Percentiles rank a stretch among this genome's conserved stretches.
These are phyloP conservation scores for Cladosporium sp. DNA, from an alignment of 2,329 filamentous ascomycete genomes.

Conservation along the genomic window DNA sequence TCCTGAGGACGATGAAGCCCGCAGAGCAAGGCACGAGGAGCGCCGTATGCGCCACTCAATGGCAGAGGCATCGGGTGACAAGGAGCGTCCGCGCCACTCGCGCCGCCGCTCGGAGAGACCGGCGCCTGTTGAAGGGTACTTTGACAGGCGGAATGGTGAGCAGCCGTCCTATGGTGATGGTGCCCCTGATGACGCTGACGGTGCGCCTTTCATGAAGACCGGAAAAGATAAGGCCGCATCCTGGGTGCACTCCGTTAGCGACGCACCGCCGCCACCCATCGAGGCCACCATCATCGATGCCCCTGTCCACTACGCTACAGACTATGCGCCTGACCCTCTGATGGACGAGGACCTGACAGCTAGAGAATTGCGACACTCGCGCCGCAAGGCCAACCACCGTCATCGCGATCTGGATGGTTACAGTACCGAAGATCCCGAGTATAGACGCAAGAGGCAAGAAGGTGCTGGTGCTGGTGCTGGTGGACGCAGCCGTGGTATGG, in stretches of 20 bases:
- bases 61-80: constrained; percentile 38
- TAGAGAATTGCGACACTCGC: constrained; percentile 34
- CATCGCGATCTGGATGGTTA: constrained; percentile 26
- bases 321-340: constrained; percentile 29
- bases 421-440: constrained; percentile 29
- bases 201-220: constrained; percentile 31
- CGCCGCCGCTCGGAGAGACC: constrained; percentile 37
- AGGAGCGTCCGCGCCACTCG: constrained; percentile 33
- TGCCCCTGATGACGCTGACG: constrained; percentile 32
- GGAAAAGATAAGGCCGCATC: constrained; percentile 52
- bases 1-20: constrained; percentile 38
- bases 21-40: constrained; percentile 46
- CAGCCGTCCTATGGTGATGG: constrained; percentile 34
- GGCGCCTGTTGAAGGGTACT: constrained; percentile 47
- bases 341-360: constrained; percentile 36
- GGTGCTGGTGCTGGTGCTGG: constrained; percentile 37
- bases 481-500: constrained; percentile 39
- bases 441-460: constrained; percentile 28
- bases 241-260: constrained; percentile 51
- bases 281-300: constrained; percentile 52
- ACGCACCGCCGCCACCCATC: constrained; percentile 49
- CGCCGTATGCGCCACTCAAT: constrained; percentile 44
- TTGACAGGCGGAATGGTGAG: constrained; percentile 47
- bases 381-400: constrained; percentile 26
- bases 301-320: constrained; percentile 35